These are phyloP conservation scores for Stagonosporopsis cucurbitacearum DNA, from an alignment of 2,329 filamentous ascomycete species.

Conservation along the genomic window DNA sequence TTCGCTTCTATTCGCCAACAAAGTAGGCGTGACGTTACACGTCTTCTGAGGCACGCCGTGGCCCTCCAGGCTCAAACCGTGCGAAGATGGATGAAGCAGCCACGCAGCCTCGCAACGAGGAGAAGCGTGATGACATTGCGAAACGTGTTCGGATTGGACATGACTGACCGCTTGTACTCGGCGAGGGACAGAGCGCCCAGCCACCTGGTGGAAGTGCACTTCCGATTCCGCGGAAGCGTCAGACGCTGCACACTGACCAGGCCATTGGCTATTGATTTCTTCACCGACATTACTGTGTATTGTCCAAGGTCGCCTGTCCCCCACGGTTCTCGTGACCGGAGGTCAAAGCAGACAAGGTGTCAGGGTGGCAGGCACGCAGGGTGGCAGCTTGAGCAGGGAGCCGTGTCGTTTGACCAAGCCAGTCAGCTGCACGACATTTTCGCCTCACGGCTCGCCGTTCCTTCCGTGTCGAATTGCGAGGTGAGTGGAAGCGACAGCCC, in stretches of 20 bases:
- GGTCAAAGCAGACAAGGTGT: constrained; percentile 23
- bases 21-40: not conserved
- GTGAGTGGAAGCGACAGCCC: constrained; percentile 29
- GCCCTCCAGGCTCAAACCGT: constrained; percentile 6
- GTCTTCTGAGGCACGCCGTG: constrained; percentile 1
- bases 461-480: constrained; percentile 28
- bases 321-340: constrained; percentile 18
- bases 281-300: constrained; percentile 22
- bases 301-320: constrained; percentile 1
- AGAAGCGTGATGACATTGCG: constrained; percentile 10
- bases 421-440: constrained; percentile 36
- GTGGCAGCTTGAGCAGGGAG: constrained; percentile 16
- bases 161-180: constrained; percentile 15
- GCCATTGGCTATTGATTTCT: not conserved
- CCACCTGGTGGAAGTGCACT: constrained; percentile 12
- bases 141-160: constrained; percentile 11
- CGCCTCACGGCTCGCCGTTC: constrained; percentile 28
- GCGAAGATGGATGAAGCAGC: no score
- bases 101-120: constrained; percentile 14
- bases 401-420: constrained; percentile 15
- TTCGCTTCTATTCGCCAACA: not conserved
- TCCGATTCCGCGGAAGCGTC: constrained; percentile 9
- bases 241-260: constrained; percentile 13
- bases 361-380: constrained; percentile 1
- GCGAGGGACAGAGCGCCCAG: constrained; percentile 18